phyloP scores from a whole-genome alignment of 2,329 filamentous ascomycete genomes.

The Camptophora hylomeconis region DNA sequence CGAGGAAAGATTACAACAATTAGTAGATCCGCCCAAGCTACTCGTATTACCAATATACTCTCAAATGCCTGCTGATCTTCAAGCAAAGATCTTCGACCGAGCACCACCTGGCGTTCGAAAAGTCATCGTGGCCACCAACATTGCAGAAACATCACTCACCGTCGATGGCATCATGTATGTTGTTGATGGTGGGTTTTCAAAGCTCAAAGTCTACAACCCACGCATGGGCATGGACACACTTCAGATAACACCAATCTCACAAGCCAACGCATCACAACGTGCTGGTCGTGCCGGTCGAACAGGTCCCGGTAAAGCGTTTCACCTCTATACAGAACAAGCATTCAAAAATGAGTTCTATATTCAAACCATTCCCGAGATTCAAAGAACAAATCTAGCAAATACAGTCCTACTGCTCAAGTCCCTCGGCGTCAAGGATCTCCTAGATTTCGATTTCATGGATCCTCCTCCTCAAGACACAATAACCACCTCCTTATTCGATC shows the following conservation, averaged over 20 bases:
- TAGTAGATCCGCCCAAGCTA: conserved; percentile 90
- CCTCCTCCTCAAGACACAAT: conserved; percentile 96
- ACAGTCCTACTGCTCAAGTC: conserved; percentile 80
- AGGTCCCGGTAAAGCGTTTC: conserved; percentile 87
- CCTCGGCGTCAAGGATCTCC: conserved; percentile 78
- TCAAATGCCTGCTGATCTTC: conserved; percentile 96
- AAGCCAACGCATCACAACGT: conserved; percentile 87
- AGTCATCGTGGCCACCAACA: conserved; percentile 96
- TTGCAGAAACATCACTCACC: conserved; percentile 93
- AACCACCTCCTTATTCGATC: conserved; percentile 88
- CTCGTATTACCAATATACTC: conserved; percentile 96
- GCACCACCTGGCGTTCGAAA: conserved; percentile 85
- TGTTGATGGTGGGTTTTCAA: conserved; percentile 89
- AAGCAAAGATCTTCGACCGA: conserved; percentile 93
- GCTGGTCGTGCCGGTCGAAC: conserved; percentile 89
- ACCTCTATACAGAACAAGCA: conserved; percentile 84
- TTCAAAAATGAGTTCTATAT: conserved; percentile 95
- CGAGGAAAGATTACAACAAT: conserved; percentile 69
- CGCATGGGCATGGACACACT: conserved; percentile 99
- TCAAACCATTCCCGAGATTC: conserved; percentile 94
- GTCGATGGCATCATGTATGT: conserved; percentile 99
- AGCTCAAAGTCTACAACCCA: conserved; percentile 96
- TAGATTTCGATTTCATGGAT: conserved; percentile 97
- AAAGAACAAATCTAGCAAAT: conserved; percentile 78
- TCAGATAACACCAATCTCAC: conserved; percentile 93